Conservation (phyloP, 192 early-diverging fungal species). For the Phlyctochytrium arcticum region DNA sequence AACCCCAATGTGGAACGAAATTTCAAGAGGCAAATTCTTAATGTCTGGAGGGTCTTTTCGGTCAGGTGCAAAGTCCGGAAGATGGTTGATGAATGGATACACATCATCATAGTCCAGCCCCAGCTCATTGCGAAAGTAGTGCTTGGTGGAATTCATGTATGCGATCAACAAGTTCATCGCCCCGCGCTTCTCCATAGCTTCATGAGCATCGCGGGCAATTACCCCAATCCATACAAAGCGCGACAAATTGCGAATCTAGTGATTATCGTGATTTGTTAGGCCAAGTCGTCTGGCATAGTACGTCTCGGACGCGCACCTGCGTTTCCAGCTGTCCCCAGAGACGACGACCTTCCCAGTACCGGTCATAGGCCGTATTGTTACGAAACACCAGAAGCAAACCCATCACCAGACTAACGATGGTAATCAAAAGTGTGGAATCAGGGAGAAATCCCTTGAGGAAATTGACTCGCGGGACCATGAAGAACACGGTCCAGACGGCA, state of each 20-base stretch:
- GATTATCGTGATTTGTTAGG: neutral
- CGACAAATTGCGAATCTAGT: constrained; percentile 65
- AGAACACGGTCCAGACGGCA: constrained; percentile 12
- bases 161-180: constrained; percentile 79
- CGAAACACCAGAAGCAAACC: constrained; percentile 35
- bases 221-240: constrained; percentile 73
- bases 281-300: neutral
- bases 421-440: constrained; percentile 22
- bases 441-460: constrained; percentile 14
- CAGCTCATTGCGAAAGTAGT: constrained; percentile 75
- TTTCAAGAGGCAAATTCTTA: constrained; percentile 36
- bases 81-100: constrained; percentile 55
- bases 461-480: neutral
- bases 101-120: constrained; percentile 66
- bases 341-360: constrained; percentile 78
- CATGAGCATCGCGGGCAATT: constrained; percentile 2
- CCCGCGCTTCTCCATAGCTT: constrained; percentile 53
- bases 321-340: constrained; percentile 69
- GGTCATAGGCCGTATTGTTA: constrained; percentile 41
- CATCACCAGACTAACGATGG: constrained; percentile 30
- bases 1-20: constrained; percentile 31
- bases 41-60: constrained; percentile 4
- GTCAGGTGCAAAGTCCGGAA: constrained; percentile 53
- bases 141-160: constrained; percentile 73
- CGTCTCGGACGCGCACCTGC: constrained; percentile 20